phyloP scores from a whole-genome alignment of 441 rosid species.

The Erodium trifolium region DNA sequence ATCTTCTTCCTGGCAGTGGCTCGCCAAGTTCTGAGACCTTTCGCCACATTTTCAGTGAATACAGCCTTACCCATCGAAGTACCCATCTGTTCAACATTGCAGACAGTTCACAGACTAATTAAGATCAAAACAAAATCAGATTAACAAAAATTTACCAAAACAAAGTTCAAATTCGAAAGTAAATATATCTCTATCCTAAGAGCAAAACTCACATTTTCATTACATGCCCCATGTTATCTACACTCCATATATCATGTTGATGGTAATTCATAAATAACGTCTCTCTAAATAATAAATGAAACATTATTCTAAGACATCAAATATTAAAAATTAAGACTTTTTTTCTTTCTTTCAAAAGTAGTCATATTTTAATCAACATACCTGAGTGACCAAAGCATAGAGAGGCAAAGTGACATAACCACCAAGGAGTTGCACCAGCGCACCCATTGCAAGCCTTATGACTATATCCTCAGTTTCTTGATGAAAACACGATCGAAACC shows the following conservation, averaged over 20 bases:
- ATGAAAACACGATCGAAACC: slow-evolving; percentile 58
- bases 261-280: too few species aligned
- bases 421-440: slow-evolving; percentile 53
- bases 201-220: too few species aligned
- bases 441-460: slow-evolving; percentile 46
- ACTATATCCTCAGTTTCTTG: slow-evolving; percentile 36
- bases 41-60: slow-evolving; percentile 44
- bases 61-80: slow-evolving; percentile 49
- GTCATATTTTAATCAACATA: slow-evolving; percentile 9
- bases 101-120: not conserved
- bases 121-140: too few species aligned
- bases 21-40: slow-evolving; percentile 57
- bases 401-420: slow-evolving; percentile 85
- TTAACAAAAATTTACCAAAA: not conserved
- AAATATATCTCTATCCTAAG: too few species aligned
- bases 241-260: too few species aligned
- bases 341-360: too few species aligned
- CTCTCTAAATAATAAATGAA: too few species aligned
- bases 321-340: too few species aligned
- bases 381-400: slow-evolving; percentile 87
- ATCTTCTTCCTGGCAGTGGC: slow-evolving; percentile 40
- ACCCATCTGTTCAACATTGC: slow-evolving; percentile 53
- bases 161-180: too few species aligned
- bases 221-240: too few species aligned
- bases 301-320: too few species aligned